phyloP scores from a whole-genome alignment of 1,284 basidiomycete genomes.

The Tilletia horrida region DNA sequence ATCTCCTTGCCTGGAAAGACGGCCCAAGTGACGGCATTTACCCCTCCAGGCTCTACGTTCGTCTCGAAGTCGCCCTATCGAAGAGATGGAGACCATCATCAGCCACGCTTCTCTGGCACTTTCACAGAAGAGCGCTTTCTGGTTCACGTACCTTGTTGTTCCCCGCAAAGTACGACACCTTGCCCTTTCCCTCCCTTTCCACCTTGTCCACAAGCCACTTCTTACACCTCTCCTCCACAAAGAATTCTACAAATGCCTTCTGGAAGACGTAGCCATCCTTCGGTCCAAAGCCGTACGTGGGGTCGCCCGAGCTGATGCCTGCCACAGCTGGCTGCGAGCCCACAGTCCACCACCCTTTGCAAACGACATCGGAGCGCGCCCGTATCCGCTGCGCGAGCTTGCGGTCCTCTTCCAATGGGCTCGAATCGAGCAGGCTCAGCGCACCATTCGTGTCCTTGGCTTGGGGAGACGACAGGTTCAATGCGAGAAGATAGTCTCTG shows the following conservation, averaged over 20 bases:
- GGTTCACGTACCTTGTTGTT: conserved; percentile 60
- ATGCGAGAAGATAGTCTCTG: conserved; percentile 69
- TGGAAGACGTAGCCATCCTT: conserved; percentile 89
- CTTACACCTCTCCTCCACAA: conserved; percentile 68
- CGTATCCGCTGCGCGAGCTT: conserved; percentile 11
- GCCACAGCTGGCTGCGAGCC: conserved; percentile 75
- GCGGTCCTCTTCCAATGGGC: conserved; percentile 1
- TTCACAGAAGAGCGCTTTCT: too few relatives aligned
- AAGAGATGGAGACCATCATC: conserved; percentile 3
- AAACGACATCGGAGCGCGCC: conserved; percentile 18
- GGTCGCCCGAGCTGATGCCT: conserved; percentile 52
- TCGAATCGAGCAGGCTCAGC: neutral
- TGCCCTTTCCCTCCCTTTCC: conserved; percentile 62
- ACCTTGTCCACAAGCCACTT: conserved; percentile 66
- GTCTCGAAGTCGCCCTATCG: conserved; percentile 47
- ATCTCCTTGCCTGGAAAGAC: conserved; percentile 58
- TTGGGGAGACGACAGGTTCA: conserved; percentile 59
- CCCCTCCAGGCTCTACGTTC: conserved; percentile 54
- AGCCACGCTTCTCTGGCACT: too few relatives aligned
- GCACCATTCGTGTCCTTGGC: neutral
- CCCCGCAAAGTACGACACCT: conserved; percentile 80
- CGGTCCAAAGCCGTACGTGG: conserved; percentile 87
- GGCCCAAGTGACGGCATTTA: conserved; percentile 59
- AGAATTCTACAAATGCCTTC: conserved; percentile 97
- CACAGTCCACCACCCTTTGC: conserved; percentile 78